A percentile compares a stretch with the other conserved stretches of the same genome.
phyloP scores from a whole-genome alignment of 2,329 filamentous ascomycete genomes.

The Pyricularia sp. region DNA sequence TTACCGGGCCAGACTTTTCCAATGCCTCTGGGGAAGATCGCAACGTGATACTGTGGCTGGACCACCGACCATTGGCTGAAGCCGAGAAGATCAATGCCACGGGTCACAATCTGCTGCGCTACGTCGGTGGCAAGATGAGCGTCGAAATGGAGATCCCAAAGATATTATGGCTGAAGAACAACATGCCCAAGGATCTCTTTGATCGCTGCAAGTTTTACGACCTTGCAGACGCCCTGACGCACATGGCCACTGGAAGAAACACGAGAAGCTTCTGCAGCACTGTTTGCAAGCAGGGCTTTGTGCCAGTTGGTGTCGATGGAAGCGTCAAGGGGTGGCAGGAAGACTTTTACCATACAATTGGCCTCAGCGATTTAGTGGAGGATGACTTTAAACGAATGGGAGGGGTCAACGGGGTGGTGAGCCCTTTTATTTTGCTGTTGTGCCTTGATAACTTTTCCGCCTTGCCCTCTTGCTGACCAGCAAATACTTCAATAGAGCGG shows the following conservation, averaged over 20 bases:
- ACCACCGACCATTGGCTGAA: slow-evolving; percentile 86
- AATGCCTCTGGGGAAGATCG: slow-evolving; percentile 67
- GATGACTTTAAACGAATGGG: slow-evolving; percentile 91
- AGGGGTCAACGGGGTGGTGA: slow-evolving; percentile 89
- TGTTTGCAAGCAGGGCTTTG: slow-evolving; percentile 94
- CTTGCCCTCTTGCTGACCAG: slow-evolving; percentile 9
- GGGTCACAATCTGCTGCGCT: slow-evolving; percentile 83
- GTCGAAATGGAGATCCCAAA: slow-evolving; percentile 99
- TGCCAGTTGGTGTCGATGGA: slow-evolving; percentile 93
- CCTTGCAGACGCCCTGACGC: slow-evolving; percentile 82
- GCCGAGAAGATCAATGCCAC: slow-evolving; percentile 91
- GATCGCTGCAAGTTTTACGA: slow-evolving; percentile 96
- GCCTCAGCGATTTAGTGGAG: slow-evolving; percentile 72
- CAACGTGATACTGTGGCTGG: slow-evolving; percentile 95
- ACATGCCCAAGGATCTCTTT: slow-evolving; percentile 90
- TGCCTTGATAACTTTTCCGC: background rate
- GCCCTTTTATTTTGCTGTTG: slow-evolving; percentile 32
- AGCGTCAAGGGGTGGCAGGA: slow-evolving; percentile 98
- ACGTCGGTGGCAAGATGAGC: slow-evolving; percentile 96
- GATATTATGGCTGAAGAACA: slow-evolving; percentile 95
- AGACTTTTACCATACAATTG: slow-evolving; percentile 82
- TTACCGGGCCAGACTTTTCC: slow-evolving; percentile 80
- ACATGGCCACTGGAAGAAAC: slow-evolving; percentile 87
- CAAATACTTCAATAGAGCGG: slow-evolving; percentile 59
- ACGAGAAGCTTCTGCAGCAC: slow-evolving; percentile 90